Base-by-base conservation (phyloP, 176 grass and related monocot species). In the Carex cristatella region DNA sequence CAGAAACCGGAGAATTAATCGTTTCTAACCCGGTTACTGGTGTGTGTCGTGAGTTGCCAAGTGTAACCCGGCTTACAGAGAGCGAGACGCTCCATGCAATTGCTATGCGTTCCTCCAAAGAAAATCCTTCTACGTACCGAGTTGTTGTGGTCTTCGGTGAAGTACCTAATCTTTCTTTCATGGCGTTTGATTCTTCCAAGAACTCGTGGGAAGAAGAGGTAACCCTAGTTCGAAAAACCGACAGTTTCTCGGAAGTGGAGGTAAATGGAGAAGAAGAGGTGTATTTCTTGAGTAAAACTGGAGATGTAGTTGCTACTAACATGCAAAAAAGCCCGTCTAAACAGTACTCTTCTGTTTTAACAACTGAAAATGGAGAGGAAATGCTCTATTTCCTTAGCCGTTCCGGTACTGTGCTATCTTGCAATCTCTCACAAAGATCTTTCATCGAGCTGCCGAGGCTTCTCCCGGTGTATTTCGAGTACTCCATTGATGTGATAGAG, bases 401-500 rank as follows among this genome's bases (percentile, higher is more conserved):
- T 4, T 91, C 91, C 5, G 97, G 97, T 54, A 86, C 87, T 0
- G 72, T 96, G 0, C 86, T 96, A 65, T 82, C 91, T 0, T 95
- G 93, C 73, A 90, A 99, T 79, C 67, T 99, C 14, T 19, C 66
- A 12, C 66, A 81, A 19, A 87, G 79, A 65, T 68, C 67, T 1
- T 95, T 92, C 81, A 10, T 88, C 0, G 93, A 99, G 85, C 85
- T 94, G 49, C 97, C 97, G 0, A 81, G 91, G 9, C 62, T 99
- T 49, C 88, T 96, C 1, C 97, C 97, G 0, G 69, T 66, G 14
- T 87, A 88, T 65, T 80, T 55, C 5, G 93, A 99, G 87, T 90
- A 99, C 93, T 94, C 97, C 10, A 94, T 99, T 59, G 97, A 99
- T 79, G 88, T 99, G 7, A 89, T 92, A 7, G 88, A 89, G 3